Evolutionary conservation across 78 protist species (phyloP).

Genomic region (Pigoraptor vietnamica): DNA sequence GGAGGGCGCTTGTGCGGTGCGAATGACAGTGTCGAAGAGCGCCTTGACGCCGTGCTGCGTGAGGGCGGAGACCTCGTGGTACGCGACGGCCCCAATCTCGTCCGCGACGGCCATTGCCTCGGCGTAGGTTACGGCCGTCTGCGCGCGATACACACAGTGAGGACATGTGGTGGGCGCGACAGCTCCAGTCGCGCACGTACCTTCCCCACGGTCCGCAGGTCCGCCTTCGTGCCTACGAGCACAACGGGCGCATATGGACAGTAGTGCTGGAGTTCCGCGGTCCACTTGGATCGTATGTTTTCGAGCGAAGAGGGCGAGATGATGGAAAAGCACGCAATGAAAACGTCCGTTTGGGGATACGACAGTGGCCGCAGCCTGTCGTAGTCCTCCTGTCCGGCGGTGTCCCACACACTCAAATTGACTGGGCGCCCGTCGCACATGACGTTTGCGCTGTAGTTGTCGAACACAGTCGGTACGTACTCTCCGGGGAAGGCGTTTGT

Average conservation of each 20-base stretch:
- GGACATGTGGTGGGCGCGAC: neutral
- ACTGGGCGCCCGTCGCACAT: constrained; percentile 78
- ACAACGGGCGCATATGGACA: constrained; percentile 30
- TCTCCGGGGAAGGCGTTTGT: constrained; percentile 88
- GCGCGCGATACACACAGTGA: neutral
- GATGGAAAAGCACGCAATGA: constrained; percentile 74
- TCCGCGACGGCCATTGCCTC: constrained; percentile 46
- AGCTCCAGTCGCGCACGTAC: too few species aligned
- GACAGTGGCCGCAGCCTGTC: constrained; percentile 94
- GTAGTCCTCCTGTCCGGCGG: constrained; percentile 98
- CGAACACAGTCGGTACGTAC: constrained; percentile 67
- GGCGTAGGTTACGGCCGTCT: neutral
- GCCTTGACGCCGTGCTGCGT: constrained; percentile 76
- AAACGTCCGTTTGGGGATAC: constrained; percentile 87
- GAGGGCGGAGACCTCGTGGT: constrained; percentile 89
- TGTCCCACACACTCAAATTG: constrained; percentile 90
- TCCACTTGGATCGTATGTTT: constrained; percentile 59
- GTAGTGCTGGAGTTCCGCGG: constrained; percentile 40
- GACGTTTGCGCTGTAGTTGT: constrained; percentile 83
- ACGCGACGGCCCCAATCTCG: constrained; percentile 67
- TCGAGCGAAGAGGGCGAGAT: constrained; percentile 60
- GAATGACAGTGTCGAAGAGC: constrained; percentile 91
- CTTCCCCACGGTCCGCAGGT: too few species aligned
- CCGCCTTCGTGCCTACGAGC: constrained; percentile 49
- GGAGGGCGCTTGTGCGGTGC: constrained; percentile 53